phyloP scores from a whole-genome alignment of 805 yeast species.

The Lachancea waltii region DNA sequence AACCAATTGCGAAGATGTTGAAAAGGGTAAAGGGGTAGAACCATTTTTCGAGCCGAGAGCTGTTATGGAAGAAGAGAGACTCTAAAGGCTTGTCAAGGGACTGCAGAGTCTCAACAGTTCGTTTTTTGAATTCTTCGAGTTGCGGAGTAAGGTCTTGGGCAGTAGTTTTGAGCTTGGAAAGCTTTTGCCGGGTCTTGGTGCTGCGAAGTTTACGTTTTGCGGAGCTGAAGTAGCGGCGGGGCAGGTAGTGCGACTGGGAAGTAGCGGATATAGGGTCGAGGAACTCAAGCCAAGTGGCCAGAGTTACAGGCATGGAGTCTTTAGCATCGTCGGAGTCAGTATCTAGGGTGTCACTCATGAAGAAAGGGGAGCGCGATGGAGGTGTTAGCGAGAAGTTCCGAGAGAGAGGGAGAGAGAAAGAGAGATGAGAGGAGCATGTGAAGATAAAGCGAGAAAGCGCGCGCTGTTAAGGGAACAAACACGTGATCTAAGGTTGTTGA shows the following conservation, averaged over 20 bases:
- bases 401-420: background rate
- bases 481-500: too few species aligned
- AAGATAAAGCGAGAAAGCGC: too few species aligned
- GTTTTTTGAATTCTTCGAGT: constrained; percentile 20
- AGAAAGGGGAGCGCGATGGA: background rate
- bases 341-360: constrained; percentile 4
- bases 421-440: too few species aligned
- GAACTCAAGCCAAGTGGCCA: constrained; percentile 22
- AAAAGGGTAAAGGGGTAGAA: constrained; percentile 73
- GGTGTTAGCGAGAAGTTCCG: too few species aligned
- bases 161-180: constrained; percentile 8
- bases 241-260: constrained; percentile 10
- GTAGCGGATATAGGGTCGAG: constrained; percentile 29
- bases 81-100: constrained; percentile 25
- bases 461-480: too few species aligned
- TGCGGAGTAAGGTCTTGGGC: constrained; percentile 15
- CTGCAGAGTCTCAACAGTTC: constrained; percentile 19
- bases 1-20: constrained; percentile 63
- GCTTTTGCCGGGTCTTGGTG: constrained; percentile 7
- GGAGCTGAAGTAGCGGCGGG: constrained; percentile 7
- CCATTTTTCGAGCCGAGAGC: constrained; percentile 61
- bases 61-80: constrained; percentile 32
- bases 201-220: constrained; percentile 5
- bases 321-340: constrained; percentile 6
- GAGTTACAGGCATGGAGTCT: constrained; percentile 12